Percentiles rank a stretch among this genome's conserved stretches.
These are phyloP conservation scores for Nicotiana otophora DNA, from an alignment of 257 asterid genomes.

Conservation along the genomic window DNA sequence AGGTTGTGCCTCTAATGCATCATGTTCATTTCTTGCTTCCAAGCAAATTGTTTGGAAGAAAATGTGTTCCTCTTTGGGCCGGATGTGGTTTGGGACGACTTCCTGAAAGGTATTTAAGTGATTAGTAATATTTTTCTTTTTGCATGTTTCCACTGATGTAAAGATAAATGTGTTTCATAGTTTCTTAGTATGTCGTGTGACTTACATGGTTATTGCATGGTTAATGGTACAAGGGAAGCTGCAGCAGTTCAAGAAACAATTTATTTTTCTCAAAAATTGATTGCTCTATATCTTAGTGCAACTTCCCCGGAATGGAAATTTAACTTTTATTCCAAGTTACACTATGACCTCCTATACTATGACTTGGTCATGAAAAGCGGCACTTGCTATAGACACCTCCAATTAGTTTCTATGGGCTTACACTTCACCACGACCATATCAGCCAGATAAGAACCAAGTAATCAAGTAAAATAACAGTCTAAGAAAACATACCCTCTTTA, in stretches of 20 bases:
- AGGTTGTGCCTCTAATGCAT: slow-evolving; percentile 27
- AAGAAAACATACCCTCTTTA: background rate
- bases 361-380: background rate
- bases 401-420: background rate
- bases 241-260: background rate
- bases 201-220: background rate
- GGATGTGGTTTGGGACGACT: slow-evolving; percentile 4
- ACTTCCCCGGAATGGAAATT: background rate
- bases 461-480: background rate
- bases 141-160: background rate
- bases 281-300: background rate
- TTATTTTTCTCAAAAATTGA: background rate
- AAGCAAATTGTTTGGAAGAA: slow-evolving; percentile 16
- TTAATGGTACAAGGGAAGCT: background rate
- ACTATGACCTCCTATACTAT: background rate
- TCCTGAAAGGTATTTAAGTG: slow-evolving; percentile 13
- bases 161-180: background rate
- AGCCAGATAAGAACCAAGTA: background rate
- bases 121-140: background rate
- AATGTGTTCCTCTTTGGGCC: slow-evolving; percentile 11
- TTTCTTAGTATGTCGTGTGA: background rate
- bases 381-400: background rate
- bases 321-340: background rate
- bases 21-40: slow-evolving; percentile 8
- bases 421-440: background rate